phyloP scores from a whole-genome alignment of 2,329 filamentous ascomycete species.

The Salinomyces thailandicus region DNA sequence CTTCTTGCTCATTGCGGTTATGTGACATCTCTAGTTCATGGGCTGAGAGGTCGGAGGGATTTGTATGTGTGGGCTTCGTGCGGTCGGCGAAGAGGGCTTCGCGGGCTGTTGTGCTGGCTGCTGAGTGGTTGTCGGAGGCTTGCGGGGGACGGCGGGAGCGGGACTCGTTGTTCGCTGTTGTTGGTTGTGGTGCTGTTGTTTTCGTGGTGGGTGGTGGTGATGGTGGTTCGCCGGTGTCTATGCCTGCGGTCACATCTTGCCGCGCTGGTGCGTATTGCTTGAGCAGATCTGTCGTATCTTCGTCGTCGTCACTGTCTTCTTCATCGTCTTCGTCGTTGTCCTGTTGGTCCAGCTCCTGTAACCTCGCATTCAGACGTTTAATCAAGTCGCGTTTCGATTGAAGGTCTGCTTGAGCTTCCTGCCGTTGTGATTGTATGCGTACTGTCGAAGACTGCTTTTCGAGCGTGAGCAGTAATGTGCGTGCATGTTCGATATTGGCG shows the following conservation, averaged over 20 bases:
- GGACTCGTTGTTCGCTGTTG: slow-evolving; percentile 13
- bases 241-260: slow-evolving; percentile 18
- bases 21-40: slow-evolving; percentile 62
- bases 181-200: slow-evolving; percentile 2
- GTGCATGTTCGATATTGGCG: slow-evolving; percentile 61
- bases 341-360: slow-evolving; percentile 59
- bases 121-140: slow-evolving; percentile 18
- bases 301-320: slow-evolving; percentile 30
- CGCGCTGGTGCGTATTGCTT: slow-evolving; percentile 34
- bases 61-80: slow-evolving; percentile 7
- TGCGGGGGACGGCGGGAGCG: slow-evolving; percentile 17
- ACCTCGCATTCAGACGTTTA: slow-evolving; percentile 53
- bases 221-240: slow-evolving; percentile 14
- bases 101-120: slow-evolving; percentile 26
- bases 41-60: slow-evolving; percentile 16
- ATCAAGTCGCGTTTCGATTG: slow-evolving; percentile 55
- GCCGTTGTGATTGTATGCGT: slow-evolving; percentile 48
- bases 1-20: slow-evolving; percentile 72
- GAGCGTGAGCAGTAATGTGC: slow-evolving; percentile 55
- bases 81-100: slow-evolving; percentile 29
- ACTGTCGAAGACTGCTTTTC: slow-evolving; percentile 57
- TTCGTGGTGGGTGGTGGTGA: not conserved
- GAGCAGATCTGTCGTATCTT: slow-evolving; percentile 29
- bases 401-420: slow-evolving; percentile 54
- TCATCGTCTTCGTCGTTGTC: slow-evolving; percentile 32